phyloP scores from a whole-genome alignment of 23 red algal genomes.

The Gracilaria gracilis region DNA sequence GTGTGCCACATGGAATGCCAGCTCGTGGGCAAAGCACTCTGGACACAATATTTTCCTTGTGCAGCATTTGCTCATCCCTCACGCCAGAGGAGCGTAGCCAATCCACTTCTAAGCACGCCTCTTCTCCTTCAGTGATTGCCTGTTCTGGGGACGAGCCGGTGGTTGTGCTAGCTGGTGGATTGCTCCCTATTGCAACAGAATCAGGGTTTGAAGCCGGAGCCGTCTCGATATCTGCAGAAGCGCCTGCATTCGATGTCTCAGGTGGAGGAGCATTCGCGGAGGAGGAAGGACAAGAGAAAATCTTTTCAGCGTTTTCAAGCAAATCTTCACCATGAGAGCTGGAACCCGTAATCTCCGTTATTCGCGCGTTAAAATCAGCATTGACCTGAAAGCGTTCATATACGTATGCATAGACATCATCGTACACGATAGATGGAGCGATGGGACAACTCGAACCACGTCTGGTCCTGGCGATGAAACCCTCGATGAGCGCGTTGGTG shows the following conservation, averaged over 20 bases:
- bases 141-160: no score
- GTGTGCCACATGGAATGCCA: neutral
- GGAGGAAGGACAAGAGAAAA: constrained; percentile 1
- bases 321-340: neutral
- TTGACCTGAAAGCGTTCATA: neutral
- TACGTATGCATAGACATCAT: neutral
- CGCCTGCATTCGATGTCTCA: neutral
- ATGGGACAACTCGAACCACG: neutral
- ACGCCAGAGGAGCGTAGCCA: neutral
- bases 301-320: neutral
- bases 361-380: neutral
- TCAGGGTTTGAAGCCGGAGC: no score
- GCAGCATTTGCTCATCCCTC: neutral
- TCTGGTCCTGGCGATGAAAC: neutral
- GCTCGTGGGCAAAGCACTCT: neutral
- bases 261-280: neutral
- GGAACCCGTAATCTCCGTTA: neutral
- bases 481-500: neutral
- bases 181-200: no score
- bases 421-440: neutral
- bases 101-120: neutral
- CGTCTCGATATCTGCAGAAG: neutral
- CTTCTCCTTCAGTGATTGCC: neutral
- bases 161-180: no score
- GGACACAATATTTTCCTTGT: neutral